Evolutionary conservation across 495 filamentous ascomycete species (phyloP), one percentile per base, ranked within the genome.

Genomic region (Rhizodiscina lignyota): DNA sequence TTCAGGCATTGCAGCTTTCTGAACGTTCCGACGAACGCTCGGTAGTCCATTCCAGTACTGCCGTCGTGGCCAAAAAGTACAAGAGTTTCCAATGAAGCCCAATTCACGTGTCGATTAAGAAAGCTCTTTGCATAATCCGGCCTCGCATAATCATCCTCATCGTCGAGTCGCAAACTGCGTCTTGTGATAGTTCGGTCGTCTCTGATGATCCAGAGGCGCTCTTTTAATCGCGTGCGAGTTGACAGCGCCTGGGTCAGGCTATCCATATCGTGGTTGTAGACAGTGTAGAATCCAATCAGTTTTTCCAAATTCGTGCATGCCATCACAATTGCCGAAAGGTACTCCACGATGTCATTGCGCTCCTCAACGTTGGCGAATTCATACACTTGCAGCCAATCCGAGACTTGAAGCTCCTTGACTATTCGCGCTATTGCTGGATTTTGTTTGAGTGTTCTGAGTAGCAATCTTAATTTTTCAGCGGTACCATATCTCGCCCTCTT

Each of bases 261-360:
- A 47, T 79, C 75, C 42, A 79, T 84, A 29, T 72, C 63, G 48
- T 83, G 77, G 32, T 72, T 63, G 48, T 83, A 84, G 5, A 68
- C 60, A 5, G 76, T 67, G 47, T 79, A 72, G 42, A 76, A 70
- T 2, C 84, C 83, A 22, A 74, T 53, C 13, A 92, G 56, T 28
- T 68, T 62, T 49, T 92, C 82, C 26, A 94, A 56, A 49, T 89
- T 87, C 6, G 82, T 82, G 49, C 84, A 93, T 4, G 76, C 71
- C 76, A 85, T 85, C 20, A 93, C 70, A 19, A 94, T 56, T 4
- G 81, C 83, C 4, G 83, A 79, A 3, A 86, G 62, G 22, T 80
- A 39, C 43, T 86, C 72, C 21, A 79, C 66, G 41, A 82, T 77
- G 35, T 77, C 66, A 31, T 70, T 67, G 47, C 63, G 52, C 49